Conservation (phyloP, 2,329 filamentous ascomycete genomes). For the Lecanicillium sp. region DNA sequence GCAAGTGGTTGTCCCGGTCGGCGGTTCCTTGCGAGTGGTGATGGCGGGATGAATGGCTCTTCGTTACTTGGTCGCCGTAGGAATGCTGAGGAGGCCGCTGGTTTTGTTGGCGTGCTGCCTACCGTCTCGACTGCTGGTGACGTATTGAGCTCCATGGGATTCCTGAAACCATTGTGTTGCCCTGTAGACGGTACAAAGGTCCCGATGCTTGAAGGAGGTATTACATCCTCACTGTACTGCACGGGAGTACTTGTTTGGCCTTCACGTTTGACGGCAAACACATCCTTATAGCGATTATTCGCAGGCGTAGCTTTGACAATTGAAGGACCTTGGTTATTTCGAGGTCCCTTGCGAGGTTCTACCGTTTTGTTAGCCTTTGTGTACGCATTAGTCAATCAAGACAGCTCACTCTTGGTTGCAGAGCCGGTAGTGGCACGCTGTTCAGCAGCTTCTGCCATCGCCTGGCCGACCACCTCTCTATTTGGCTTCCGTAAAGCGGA, state of each 20-base stretch:
- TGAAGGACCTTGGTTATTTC: constrained; percentile 24
- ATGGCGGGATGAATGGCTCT: constrained; percentile 22
- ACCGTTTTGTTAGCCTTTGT: constrained; percentile 17
- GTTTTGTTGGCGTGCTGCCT: constrained; percentile 9
- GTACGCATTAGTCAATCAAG: background rate
- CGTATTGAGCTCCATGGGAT: constrained; percentile 20
- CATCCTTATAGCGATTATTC: constrained; percentile 45
- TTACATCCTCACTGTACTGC: constrained; percentile 19
- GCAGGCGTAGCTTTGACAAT: constrained; percentile 51
- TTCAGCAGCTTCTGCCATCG: constrained; percentile 59
- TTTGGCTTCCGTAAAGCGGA: constrained; percentile 68
- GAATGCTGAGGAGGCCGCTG: constrained; percentile 16
- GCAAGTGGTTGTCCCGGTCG: constrained; percentile 12
- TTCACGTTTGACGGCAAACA: constrained; percentile 26
- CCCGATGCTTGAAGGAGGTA: constrained; percentile 29
- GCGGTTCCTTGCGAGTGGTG: constrained; percentile 25
- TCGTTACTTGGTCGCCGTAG: constrained; percentile 19
- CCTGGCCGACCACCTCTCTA: constrained; percentile 57
- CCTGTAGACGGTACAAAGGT: constrained; percentile 34
- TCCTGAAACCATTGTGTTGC: constrained; percentile 21
- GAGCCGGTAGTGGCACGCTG: constrained; percentile 42
- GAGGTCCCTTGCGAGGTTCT: constrained; percentile 46
- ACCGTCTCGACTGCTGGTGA: constrained; percentile 15
- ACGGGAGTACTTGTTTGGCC: constrained; percentile 13
- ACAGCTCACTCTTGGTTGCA: constrained; percentile 39